Base-by-base conservation (phyloP, 495 filamentous ascomycete genomes). In the Penicillium subrubescens region DNA sequence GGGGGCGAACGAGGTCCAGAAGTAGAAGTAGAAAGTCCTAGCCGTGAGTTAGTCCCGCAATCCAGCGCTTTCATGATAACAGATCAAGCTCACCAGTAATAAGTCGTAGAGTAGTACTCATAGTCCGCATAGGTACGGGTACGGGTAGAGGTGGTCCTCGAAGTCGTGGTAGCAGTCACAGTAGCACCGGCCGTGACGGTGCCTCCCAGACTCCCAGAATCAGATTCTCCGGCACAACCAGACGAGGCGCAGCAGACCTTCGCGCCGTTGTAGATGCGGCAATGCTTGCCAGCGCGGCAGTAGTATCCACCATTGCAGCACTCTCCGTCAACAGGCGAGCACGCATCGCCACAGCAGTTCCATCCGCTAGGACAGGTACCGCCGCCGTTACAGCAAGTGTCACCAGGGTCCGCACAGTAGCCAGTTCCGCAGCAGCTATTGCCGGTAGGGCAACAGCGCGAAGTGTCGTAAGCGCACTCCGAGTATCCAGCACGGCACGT, bases 21-120 rank as follows among this genome's bases (percentile, higher is more conserved):
- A 70, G 17, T 70, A 72, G 48, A 59, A 67, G 56, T 57, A 72
- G 19, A 66, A 72, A 17, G 67, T 64, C 70, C 70, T 72, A 46
- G 17, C 15, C 8, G 21, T 17, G n/a, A 21, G 35, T 67, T 25
- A 69, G 60, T 29, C 7, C 25, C 33, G 8, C 3, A n/a, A 31
- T 15, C 5, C 21, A 37, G 14, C 2, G 29, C 4, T 33, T 41
- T 3, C 11, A 7, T 33, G 31, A 7, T 48, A 12, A 6, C 14
- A 10, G 19, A 15, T 11, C 1, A 29, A 33, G 50, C 67, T 54
- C 41, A 72, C 70, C 70, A 72, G 39, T 66, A 68, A 19, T 67
- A 60, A 14, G 70, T 72, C 0, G 67, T 70, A 50, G 63, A 66
- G 48, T 67, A 72, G 19, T 70, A 72, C 5, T 68, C 55, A 48